Evolutionary conservation across 495 filamentous ascomycete genomes (phyloP).

Genomic region (Daldinia childiae): DNA sequence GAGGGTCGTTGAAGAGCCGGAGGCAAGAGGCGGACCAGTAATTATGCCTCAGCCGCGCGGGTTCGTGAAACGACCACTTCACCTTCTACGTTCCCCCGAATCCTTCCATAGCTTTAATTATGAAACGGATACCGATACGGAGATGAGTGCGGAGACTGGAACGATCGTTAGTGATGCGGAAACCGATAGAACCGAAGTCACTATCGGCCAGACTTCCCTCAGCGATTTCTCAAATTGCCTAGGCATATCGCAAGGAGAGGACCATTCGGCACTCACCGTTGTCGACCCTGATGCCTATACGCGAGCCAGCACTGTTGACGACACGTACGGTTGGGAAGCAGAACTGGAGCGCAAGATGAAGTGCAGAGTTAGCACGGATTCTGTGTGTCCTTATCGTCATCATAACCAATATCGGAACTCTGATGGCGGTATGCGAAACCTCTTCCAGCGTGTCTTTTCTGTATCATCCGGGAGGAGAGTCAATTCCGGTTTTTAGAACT

Average conservation of each 20-base stretch:
- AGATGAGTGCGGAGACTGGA: conserved; percentile 31
- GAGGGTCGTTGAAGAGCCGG: conserved; percentile 47
- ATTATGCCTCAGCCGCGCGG: conserved; percentile 32
- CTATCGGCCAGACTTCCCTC: conserved; percentile 25
- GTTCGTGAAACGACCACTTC: conserved; percentile 32
- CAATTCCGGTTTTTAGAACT: conserved; percentile 24
- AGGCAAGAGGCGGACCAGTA: conserved; percentile 20
- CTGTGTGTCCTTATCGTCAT: conserved; percentile 23
- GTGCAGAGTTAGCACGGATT: conserved; percentile 27
- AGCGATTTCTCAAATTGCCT: conserved; percentile 52
- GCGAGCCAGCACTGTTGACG: conserved; percentile 45
- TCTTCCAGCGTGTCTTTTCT: conserved; percentile 57
- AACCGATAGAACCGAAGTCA: conserved; percentile 6
- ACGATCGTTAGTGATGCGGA: conserved; percentile 28
- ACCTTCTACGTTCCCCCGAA: conserved; percentile 31
- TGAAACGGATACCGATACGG: conserved; percentile 53
- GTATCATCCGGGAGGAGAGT: conserved; percentile 32
- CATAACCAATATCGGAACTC: conserved; percentile 38
- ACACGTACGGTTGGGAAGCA: conserved; percentile 61
- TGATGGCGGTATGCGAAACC: conserved; percentile 49
- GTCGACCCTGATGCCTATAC: conserved; percentile 38
- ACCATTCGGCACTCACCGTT: conserved; percentile 38
- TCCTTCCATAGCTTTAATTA: conserved; percentile 40
- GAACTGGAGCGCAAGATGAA: conserved; percentile 50
- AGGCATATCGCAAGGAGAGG: conserved; percentile 35